These are phyloP conservation scores for Barnettozyma pratensis DNA, from an alignment of 805 yeast species.

Conservation along the genomic window DNA sequence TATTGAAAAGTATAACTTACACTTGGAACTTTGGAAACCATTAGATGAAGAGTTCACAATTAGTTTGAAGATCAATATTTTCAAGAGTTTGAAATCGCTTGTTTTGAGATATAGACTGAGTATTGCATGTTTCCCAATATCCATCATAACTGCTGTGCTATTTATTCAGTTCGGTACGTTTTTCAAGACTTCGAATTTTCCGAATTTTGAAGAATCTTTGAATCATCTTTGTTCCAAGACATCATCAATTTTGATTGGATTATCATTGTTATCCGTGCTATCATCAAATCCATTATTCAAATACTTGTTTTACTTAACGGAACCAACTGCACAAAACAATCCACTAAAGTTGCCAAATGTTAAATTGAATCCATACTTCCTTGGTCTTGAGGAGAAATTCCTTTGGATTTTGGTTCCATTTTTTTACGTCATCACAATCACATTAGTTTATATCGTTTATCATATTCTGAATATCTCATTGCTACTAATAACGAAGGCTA, in stretches of 20 bases:
- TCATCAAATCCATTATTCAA: constrained; percentile 33
- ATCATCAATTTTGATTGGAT: constrained; percentile 21
- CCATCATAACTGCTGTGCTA: constrained; percentile 47
- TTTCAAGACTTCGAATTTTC: constrained; percentile 33
- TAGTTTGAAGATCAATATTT: constrained; percentile 43
- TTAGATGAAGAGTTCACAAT: constrained; percentile 9
- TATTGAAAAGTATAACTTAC: constrained; percentile 24
- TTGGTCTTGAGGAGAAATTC: constrained; percentile 59
- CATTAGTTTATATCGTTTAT: constrained; percentile 37
- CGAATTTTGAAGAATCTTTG: constrained; percentile 44
- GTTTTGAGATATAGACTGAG: constrained; percentile 76
- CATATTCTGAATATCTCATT: neutral
- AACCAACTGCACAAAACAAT: constrained; percentile 48
- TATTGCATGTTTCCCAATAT: constrained; percentile 63
- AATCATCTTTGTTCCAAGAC: constrained; percentile 28
- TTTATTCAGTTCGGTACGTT: constrained; percentile 50
- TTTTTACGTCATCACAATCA: constrained; percentile 41
- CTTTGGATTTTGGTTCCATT: constrained; percentile 57
- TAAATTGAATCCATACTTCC: constrained; percentile 49
- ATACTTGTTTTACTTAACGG: constrained; percentile 37
- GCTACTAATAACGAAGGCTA: no score
- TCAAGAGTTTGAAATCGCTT: constrained; percentile 59
- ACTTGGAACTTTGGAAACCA: constrained; percentile 45
- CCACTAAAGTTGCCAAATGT: constrained; percentile 39
- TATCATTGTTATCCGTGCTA: constrained; percentile 36